These are phyloP conservation scores for Plantago coronopus DNA, from an alignment of 305 asterid genomes.

Conservation along the genomic window DNA sequence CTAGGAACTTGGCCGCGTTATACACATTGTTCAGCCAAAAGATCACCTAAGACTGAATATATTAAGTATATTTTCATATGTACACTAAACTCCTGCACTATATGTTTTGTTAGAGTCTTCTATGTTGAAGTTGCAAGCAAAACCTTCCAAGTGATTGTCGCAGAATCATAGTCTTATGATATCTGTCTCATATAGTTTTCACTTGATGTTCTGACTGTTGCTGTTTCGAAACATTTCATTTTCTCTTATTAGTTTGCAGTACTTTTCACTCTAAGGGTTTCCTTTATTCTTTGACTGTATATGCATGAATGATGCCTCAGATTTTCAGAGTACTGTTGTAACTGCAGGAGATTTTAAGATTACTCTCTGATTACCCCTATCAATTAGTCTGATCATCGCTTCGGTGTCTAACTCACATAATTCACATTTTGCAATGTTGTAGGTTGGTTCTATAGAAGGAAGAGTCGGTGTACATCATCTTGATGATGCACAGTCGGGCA, in stretches of 20 bases:
- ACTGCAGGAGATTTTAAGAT: neutral
- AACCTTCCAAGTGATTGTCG: neutral
- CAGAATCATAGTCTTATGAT: neutral
- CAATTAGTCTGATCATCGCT: neutral
- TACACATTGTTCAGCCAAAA: neutral
- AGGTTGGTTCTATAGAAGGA: constrained; percentile 98
- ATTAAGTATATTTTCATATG: too few relatives aligned
- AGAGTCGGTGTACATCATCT: constrained; percentile 94
- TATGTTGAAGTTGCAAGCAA: neutral
- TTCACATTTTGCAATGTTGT: constrained; percentile 19
- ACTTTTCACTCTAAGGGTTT: neutral
- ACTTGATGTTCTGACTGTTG: neutral
- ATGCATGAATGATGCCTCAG: neutral
- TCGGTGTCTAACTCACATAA: constrained; percentile 3
- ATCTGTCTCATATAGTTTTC: too few relatives aligned
- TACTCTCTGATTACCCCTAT: constrained; percentile 2
- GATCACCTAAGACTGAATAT: neutral
- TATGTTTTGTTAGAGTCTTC: neutral
- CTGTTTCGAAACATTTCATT: neutral
- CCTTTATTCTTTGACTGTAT: neutral
- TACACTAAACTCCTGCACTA: neutral
- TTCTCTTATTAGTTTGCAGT: neutral
- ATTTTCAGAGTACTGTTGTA: constrained; percentile 6
- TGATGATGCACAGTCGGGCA: constrained; percentile 67
- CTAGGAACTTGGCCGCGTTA: neutral